Percentiles rank a stretch among this genome's conserved stretches.
Conservation (phyloP, 129 eudicot species). For the Flaveria ramosissima region DNA sequence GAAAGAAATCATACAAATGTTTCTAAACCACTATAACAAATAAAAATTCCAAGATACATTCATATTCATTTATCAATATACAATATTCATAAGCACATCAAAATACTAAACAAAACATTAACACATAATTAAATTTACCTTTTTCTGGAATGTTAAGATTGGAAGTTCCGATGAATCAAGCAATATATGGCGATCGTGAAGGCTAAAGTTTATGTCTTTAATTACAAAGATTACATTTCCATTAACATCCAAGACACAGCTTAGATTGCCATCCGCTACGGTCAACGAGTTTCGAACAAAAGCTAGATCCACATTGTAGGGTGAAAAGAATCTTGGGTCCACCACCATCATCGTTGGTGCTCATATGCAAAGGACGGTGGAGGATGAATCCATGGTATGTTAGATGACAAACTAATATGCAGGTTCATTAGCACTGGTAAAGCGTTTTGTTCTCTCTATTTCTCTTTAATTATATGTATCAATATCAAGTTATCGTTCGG, state of each 20-base stretch:
- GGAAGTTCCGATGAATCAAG: constrained; percentile 39
- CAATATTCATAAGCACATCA: no score
- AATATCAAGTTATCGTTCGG: no score
- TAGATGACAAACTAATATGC: neutral
- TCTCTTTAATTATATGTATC: neutral
- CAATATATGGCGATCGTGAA: constrained; percentile 39
- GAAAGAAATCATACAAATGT: no score
- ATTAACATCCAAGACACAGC: constrained; percentile 32
- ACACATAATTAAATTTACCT: neutral
- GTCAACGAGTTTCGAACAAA: constrained; percentile 33
- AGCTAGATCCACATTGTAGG: constrained; percentile 33
- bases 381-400: constrained; percentile 22
- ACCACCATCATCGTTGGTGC: constrained; percentile 34
- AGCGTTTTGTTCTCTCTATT: constrained; percentile 14
- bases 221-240: constrained; percentile 35
- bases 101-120: no score
- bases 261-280: constrained; percentile 38
- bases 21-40: no score
- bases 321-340: constrained; percentile 39
- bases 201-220: constrained; percentile 36
- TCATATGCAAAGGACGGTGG: constrained; percentile 21
- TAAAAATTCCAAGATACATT: no score
- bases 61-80: no score
- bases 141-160: constrained; percentile 39
- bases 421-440: constrained; percentile 27